These are phyloP conservation scores for Ustilago crameri DNA, from an alignment of 1,284 basidiomycete species.

Conservation along the genomic window DNA sequence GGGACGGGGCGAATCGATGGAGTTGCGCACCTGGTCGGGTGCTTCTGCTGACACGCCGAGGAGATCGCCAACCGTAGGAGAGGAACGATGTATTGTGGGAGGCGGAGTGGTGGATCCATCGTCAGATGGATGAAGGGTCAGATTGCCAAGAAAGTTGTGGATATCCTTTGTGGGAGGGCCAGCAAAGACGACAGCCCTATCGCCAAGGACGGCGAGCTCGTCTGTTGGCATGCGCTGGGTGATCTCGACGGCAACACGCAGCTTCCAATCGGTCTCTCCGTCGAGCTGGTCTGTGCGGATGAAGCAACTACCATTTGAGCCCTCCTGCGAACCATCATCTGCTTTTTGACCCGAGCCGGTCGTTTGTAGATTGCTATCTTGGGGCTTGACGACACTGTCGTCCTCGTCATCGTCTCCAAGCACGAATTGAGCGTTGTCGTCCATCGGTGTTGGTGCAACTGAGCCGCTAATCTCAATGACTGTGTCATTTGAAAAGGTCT, in stretches of 20 bases:
- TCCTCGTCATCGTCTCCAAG: conserved; percentile 55
- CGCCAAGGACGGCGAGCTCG: conserved; percentile 75
- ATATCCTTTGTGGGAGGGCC: conserved; percentile 97
- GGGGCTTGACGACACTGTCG: conserved; percentile 5
- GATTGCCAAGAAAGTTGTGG: conserved; percentile 91
- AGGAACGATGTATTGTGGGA: conserved; percentile 43
- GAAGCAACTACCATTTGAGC: conserved; percentile 90
- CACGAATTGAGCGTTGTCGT: conserved; percentile 39
- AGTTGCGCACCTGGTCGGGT: conserved; percentile 20
- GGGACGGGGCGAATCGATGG: conserved; percentile 25
- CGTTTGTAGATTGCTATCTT: not conserved
- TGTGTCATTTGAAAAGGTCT: conserved; percentile 73
- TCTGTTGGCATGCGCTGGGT: conserved; percentile 79
- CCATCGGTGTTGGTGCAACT: conserved; percentile 11
- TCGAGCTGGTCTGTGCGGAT: conserved; percentile 97
- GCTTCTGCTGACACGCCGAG: conserved; percentile 28
- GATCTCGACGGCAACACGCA: conserved; percentile 85
- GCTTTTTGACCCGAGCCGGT: not conserved
- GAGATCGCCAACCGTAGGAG: conserved; percentile 69
- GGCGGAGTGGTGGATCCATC: conserved; percentile 23
- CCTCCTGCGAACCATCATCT: conserved; percentile 65
- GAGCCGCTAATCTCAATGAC: conserved; percentile 26
- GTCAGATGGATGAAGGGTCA: conserved; percentile 76
- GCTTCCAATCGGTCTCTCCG: conserved; percentile 99
- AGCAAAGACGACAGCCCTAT: conserved; percentile 72